Base-by-base conservation (phyloP, 805 yeast species). In the Lachancea nothofagi region DNA sequence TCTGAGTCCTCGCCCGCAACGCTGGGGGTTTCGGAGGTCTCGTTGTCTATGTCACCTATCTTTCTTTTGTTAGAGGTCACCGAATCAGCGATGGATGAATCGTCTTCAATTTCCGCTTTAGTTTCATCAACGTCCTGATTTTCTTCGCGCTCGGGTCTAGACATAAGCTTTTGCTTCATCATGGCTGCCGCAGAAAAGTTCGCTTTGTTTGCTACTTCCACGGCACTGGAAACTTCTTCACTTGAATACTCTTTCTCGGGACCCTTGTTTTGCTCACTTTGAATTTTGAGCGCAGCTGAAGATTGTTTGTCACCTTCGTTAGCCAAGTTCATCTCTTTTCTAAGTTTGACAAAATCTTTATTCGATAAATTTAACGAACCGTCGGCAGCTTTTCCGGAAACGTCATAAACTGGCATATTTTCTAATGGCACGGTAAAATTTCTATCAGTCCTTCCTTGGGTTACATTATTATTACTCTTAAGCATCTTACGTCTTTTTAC, bases 361-460 rank as follows among this genome's bases (percentile, higher is more conserved):
- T 85, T 84, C 12, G 78, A 65, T 61, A 84, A 66, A 37, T 80
- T 74, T 43, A 74, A 61, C 1, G 81, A 78, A 4, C 86, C 87
- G 12, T 73, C 77, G 4, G 85, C 86, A 28, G 74, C 59, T 44
- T 82, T 76, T 5, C 96, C 95, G n/a, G 71, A 65, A 0, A 84
- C 77, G 40, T 83, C 82, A 61, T 82, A 80, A 45, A 88, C 63
- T 8, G 93, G 93, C 70, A 89, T 74, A 51, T 79, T 82, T 14
- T 71, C 75, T 38, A 76, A 75, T 0, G 94, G 85, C 9, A 67
- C 63, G 2, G 77, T 66, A 2, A 94, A 93, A 1, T 87, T 93
- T 51, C 74, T 78, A 47, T 85, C 94, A 24, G 38, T 37, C 45
- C 78, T 76, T 2, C 88, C 87, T 51, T 78, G 80, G 2, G 86